phyloP scores from a whole-genome alignment of 768 basidiomycete species.

The Neoboletus subvelutipes region DNA sequence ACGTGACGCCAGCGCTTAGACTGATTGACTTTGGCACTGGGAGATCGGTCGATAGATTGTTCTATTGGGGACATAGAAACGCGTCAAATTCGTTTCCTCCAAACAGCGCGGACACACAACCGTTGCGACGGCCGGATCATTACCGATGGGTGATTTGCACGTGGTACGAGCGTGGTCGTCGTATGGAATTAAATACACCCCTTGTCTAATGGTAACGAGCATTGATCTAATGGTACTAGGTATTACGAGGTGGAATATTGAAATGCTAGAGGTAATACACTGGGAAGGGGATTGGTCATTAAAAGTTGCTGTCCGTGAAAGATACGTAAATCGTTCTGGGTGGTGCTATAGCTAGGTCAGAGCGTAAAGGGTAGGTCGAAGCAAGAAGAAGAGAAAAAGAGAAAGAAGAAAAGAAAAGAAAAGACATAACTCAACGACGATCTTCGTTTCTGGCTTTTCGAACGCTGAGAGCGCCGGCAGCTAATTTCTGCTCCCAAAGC shows the following conservation, averaged over 20 bases:
- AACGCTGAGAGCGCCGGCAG: conserved; percentile 36
- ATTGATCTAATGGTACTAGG: conserved; percentile 22
- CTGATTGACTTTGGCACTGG: conserved; percentile 23
- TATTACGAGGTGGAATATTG: conserved; percentile 24
- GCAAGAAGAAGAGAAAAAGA: neutral
- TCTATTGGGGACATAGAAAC: conserved; percentile 18
- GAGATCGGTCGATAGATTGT: conserved; percentile 11
- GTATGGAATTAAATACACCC: conserved; percentile 17
- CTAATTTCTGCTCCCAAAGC: conserved; percentile 60
- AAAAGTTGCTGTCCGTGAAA: conserved; percentile 21
- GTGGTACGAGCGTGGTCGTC: conserved; percentile 6
- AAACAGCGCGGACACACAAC: conserved; percentile 1
- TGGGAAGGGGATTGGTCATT: conserved; percentile 15
- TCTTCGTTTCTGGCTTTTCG: conserved; percentile 40
- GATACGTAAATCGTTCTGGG: conserved; percentile 26
- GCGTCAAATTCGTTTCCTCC: conserved; percentile 19
- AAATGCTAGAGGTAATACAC: conserved; percentile 23
- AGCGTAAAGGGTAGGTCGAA: conserved; percentile 5
- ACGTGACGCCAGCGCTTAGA: conserved; percentile 22
- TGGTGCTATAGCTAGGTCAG: conserved; percentile 14
- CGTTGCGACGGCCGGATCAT: conserved; percentile 16
- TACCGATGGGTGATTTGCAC: conserved; percentile 10
- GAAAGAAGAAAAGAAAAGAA: neutral
- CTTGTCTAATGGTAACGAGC: conserved; percentile 17
- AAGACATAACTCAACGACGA: conserved; percentile 32